Evolutionary conservation across 2,329 filamentous ascomycete genomes (phyloP), one percentile per base, ranked within the genome.

Genomic region (Pyricularia sp.): DNA sequence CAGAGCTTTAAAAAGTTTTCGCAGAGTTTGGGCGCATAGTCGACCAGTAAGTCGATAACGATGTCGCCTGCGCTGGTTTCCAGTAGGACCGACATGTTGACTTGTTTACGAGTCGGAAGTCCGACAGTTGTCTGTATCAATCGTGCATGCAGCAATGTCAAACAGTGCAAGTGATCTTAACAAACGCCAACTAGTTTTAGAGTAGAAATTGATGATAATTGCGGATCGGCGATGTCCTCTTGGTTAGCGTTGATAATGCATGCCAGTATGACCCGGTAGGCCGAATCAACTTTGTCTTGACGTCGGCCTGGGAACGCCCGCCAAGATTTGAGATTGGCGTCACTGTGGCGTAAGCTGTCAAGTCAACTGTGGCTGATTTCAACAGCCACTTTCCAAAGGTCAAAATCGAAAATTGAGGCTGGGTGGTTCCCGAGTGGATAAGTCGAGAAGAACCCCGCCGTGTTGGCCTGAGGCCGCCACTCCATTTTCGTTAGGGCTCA

Each of bases 1-100:
- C 95, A 97, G 74, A 99, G 92, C 85, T 99, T 98, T 69, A 99
- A 84, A 79, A 99, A 98, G 85, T 98, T 99, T 81, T 97, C 92
- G 83, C 94, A 98, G 74, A 93, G 89, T 79, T 90, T 94, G 1
- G 94, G 95, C 59, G 93, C 92, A 77, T 94, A 92, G 73, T 97
- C 92, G 67, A 95, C 89, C 71, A 97, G 83, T 28, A 99, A 85
- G 78, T 99, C 94, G 75, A 98, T 93, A 72, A 97, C 94, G 76
- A 99, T 91, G 79, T 99, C 95, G 76, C 94, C 94, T 1, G 90
- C 87, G 70, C 91, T 97, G 42, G 95, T 97, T 81, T 99, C 94
- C 67, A 99, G 85, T 33, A 98, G 86, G 69, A 97, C 94, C 71
- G 93, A 97, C 94, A 98, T 98, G 67, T 58, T 73, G 69, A 64